Percentiles rank a stretch among this genome's conserved stretches.
phyloP scores from a whole-genome alignment of 106 monocot genomes.

The Apostasia ramifera region DNA sequence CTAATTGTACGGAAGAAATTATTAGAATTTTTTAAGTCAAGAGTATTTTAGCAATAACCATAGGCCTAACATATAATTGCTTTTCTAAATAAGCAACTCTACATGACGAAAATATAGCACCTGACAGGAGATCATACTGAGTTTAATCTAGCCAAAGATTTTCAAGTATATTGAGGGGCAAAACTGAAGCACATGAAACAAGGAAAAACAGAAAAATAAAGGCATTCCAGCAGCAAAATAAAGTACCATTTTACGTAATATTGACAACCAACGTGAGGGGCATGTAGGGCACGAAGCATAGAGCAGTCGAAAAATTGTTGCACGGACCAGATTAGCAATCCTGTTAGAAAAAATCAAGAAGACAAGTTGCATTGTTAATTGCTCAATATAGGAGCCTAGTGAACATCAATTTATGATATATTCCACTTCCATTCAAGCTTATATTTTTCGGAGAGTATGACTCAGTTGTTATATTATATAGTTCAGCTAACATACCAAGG shows the following conservation, averaged over 20 bases:
- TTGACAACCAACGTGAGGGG: constrained; percentile 84
- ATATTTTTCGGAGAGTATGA: too few species aligned
- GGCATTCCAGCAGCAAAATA: neutral
- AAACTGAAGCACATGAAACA: neutral
- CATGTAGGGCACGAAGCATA: constrained; percentile 70
- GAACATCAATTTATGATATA: too few species aligned
- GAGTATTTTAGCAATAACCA: too few species aligned
- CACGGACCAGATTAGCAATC: constrained; percentile 74
- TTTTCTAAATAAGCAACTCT: neutral
- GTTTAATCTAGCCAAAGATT: constrained; percentile 3
- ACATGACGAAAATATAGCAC: neutral
- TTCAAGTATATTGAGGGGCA: neutral
- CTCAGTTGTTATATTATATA: neutral
- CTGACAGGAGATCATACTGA: neutral
- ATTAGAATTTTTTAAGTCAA: too few species aligned
- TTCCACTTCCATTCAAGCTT: too few species aligned
- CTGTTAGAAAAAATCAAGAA: constrained; percentile 30
- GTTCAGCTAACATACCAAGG: neutral
- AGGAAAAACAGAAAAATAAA: neutral
- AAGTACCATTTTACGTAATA: constrained; percentile 66
- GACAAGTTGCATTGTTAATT: neutral
- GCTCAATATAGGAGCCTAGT: too few species aligned
- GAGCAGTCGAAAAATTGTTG: constrained; percentile 73
- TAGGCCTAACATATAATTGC: neutral
- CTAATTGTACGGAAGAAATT: too few species aligned